Evolutionary conservation across 2,329 filamentous ascomycete genomes (phyloP).

Genomic region (Clonostachys rosea): DNA sequence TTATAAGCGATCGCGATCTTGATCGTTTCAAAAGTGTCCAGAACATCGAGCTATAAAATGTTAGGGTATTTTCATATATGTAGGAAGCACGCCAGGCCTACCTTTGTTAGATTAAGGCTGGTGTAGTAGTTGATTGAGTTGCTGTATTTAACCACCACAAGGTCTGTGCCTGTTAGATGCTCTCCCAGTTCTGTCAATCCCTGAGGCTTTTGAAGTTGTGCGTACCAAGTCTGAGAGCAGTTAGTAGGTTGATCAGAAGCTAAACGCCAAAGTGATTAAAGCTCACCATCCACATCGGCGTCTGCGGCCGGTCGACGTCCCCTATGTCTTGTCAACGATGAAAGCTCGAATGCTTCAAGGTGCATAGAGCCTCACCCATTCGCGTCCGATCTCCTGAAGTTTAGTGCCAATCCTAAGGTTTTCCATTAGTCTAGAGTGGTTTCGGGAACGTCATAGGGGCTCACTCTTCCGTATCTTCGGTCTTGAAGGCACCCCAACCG

Average conservation of each 20-base stretch:
- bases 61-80: slow-evolving; percentile 4
- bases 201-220: slow-evolving; percentile 19
- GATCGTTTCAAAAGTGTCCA: slow-evolving; percentile 70
- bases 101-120: slow-evolving; percentile 53
- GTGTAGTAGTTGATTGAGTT: slow-evolving; percentile 59
- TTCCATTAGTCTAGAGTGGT: slow-evolving; percentile 9
- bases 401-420: slow-evolving; percentile 27
- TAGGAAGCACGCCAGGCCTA: slow-evolving; percentile 7
- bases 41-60: slow-evolving; percentile 31
- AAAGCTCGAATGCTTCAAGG: slow-evolving; percentile 8
- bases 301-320: slow-evolving; percentile 50
- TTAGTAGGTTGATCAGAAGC: slow-evolving; percentile 11
- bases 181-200: slow-evolving; percentile 32
- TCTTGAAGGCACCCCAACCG: slow-evolving; percentile 62
- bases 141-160: slow-evolving; percentile 53
- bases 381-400: slow-evolving; percentile 38
- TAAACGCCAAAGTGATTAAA: slow-evolving; percentile 3
- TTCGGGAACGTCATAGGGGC: slow-evolving; percentile 11
- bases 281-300: slow-evolving; percentile 49
- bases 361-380: slow-evolving; percentile 21
- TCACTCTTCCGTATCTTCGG: slow-evolving; percentile 44
- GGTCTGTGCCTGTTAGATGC: slow-evolving; percentile 33
- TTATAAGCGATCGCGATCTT: slow-evolving; percentile 74
- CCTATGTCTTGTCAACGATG: slow-evolving; percentile 17
- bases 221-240: slow-evolving; percentile 15